Base-by-base conservation (phyloP, 129 eudicot species). In the Chrysanthemum makinoi region DNA sequence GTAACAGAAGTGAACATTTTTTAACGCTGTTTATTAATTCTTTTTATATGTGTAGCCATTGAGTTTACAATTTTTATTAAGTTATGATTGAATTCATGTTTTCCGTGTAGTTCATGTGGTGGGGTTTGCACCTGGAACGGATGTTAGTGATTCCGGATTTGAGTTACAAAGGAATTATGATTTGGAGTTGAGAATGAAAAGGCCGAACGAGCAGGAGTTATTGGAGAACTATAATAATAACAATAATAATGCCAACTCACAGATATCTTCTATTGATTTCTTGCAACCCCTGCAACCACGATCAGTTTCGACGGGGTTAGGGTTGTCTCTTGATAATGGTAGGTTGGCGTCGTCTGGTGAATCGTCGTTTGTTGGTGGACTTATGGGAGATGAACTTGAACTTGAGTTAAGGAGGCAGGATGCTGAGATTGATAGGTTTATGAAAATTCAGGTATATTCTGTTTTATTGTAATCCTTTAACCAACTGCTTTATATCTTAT, bases 291-390 rank as follows among this genome's bases (percentile, higher is more conserved):
- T 26, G 3, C 30, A 26, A 26, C 30, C 30, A n/a, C 67, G 88
- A 51, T 83, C 96, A 1, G 95, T 90, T 53, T 90, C 96, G 0
- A 90, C 95, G 0, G 96, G 95, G 11, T 66, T 90, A 51, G 95
- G 91, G 33, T 75, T 90, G 63, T 85, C 96, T 10, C 76, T 90
- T 55, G 96, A 90, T 30, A 90, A 90, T 74, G 91, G 89, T 0
- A 74, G 96, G 54, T 71, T 85, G 62, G 80, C 83, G 59, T 87
- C 96, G 3, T 90, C 97, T 2, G 97, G 95, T 22, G 97, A 87
- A 65, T 90, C 95, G 3, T 74, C 86, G 33, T 81, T 85, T 61
- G 66, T 85, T 52, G 78, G 84, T 63, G 77, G 77, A 18, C 74
- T 85, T 26, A 70, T 80, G 26, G 86, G 97, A 14, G 95, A 85